These are phyloP conservation scores for Podaxis pistillaris DNA, from an alignment of 768 basidiomycete species.

Conservation along the genomic window DNA sequence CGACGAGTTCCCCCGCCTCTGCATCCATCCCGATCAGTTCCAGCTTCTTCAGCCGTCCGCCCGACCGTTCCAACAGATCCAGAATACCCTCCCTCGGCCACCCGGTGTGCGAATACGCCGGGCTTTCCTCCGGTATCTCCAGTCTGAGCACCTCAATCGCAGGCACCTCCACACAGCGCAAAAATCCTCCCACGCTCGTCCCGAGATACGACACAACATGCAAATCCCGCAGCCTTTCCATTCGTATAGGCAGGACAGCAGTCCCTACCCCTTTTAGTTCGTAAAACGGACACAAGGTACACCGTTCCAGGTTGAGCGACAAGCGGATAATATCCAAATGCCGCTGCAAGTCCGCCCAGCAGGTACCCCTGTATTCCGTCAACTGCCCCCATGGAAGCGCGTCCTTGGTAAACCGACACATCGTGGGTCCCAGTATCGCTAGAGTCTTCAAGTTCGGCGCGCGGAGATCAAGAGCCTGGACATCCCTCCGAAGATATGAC, in stretches of 20 bases:
- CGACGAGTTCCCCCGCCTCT: background rate
- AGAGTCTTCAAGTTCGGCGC: constrained; percentile 2
- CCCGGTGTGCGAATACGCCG: constrained; percentile 19
- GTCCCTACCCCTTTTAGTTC: constrained; percentile 13
- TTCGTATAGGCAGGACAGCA: constrained; percentile 11
- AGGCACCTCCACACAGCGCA: constrained; percentile 22
- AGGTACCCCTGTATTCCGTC: constrained; percentile 20
- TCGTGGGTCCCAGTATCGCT: constrained; percentile 6
- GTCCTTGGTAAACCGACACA: background rate
- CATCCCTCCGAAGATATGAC: constrained; percentile 5
- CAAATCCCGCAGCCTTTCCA: constrained; percentile 17
- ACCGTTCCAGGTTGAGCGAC: constrained; percentile 23
- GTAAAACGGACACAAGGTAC: constrained; percentile 21
- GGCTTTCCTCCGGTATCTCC: constrained; percentile 23
- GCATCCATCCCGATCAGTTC: constrained; percentile 17
- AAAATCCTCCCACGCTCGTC: constrained; percentile 19
- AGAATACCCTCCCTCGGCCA: constrained; percentile 20
- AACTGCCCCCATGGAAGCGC: constrained; percentile 21
- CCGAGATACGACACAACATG: constrained; percentile 23
- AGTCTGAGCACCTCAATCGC: constrained; percentile 20
- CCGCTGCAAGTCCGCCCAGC: constrained; percentile 24
- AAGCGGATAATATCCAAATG: constrained; percentile 25
- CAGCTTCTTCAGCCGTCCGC: constrained; percentile 16
- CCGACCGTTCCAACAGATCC: constrained; percentile 23
- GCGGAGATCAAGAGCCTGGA: background rate